A percentile compares a stretch with the other conserved stretches of the same genome.
Conservation (phyloP, 2,329 filamentous ascomycete species). For the Diatrype stigma region DNA sequence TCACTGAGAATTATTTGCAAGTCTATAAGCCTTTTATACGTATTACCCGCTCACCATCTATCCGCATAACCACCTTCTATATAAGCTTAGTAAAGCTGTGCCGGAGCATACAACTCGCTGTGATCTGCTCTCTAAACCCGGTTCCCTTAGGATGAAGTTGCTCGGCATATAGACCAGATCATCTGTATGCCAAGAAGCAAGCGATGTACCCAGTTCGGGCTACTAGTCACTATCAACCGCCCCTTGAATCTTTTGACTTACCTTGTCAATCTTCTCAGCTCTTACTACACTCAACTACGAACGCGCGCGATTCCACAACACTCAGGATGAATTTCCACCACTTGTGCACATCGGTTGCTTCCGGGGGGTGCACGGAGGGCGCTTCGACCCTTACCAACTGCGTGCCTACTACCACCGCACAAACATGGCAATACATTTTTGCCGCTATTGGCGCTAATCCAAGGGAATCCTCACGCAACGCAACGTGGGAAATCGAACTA, state of each 20-base stretch:
- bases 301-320: too few species aligned
- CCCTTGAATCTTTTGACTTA: too few species aligned
- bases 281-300: too few species aligned
- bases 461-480: not conserved
- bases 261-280: too few species aligned
- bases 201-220: not conserved
- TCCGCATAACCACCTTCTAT: too few species aligned
- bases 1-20: too few species aligned
- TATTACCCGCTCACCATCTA: too few species aligned
- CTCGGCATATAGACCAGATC: not conserved
- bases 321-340: not conserved
- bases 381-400: not conserved
- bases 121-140: too few species aligned
- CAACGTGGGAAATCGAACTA: not conserved
- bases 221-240: not conserved
- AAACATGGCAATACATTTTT: not conserved
- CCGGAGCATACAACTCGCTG: too few species aligned
- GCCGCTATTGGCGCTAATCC: not conserved
- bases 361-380: not conserved
- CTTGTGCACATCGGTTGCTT: not conserved
- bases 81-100: too few species aligned
- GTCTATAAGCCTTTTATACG: too few species aligned
- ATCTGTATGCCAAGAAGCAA: not conserved
- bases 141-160: not conserved
- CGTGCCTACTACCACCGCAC: not conserved